phyloP scores from a whole-genome alignment of 2,329 filamentous ascomycete species.

The Arachnopeziza araneosa region DNA sequence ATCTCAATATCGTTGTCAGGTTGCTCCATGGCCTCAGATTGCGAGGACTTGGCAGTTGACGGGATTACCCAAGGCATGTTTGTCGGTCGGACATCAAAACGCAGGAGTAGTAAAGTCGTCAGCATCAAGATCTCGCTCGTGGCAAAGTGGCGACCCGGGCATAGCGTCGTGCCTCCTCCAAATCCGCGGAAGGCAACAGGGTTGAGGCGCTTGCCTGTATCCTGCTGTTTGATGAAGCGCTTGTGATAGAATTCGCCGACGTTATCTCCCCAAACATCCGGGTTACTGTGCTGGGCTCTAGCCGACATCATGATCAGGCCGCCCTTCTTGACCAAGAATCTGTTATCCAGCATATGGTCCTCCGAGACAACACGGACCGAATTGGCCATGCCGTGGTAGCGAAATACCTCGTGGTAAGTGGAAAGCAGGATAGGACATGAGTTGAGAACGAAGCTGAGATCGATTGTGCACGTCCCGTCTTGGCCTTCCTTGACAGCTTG shows the following conservation, averaged over 20 bases:
- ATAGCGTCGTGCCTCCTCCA: background rate
- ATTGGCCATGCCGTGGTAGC: slow-evolving; percentile 34
- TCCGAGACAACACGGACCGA: slow-evolving; percentile 31
- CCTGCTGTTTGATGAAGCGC: slow-evolving; percentile 27
- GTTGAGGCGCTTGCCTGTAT: slow-evolving; percentile 16
- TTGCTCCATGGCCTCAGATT: background rate
- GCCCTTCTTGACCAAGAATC: too few species aligned
- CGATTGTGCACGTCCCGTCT: too few species aligned
- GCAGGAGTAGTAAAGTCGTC: background rate
- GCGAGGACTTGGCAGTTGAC: background rate
- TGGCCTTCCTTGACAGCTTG: too few species aligned
- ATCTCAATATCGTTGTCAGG: slow-evolving; percentile 7
- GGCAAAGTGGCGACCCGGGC: background rate
- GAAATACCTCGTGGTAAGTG: slow-evolving; percentile 35
- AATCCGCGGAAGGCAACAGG: slow-evolving; percentile 16
- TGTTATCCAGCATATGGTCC: slow-evolving; percentile 6
- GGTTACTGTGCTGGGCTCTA: slow-evolving; percentile 13
- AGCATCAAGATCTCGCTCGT: background rate
- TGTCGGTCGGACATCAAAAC: slow-evolving; percentile 17
- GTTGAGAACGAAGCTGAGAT: too few species aligned
- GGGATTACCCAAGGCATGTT: background rate
- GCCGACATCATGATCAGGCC: too few species aligned
- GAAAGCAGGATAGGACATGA: too few species aligned
- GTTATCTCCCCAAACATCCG: slow-evolving; percentile 30
- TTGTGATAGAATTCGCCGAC: slow-evolving; percentile 30